Base-by-base conservation (phyloP, 495 filamentous ascomycete genomes). In the Daldinia bambusicola region DNA sequence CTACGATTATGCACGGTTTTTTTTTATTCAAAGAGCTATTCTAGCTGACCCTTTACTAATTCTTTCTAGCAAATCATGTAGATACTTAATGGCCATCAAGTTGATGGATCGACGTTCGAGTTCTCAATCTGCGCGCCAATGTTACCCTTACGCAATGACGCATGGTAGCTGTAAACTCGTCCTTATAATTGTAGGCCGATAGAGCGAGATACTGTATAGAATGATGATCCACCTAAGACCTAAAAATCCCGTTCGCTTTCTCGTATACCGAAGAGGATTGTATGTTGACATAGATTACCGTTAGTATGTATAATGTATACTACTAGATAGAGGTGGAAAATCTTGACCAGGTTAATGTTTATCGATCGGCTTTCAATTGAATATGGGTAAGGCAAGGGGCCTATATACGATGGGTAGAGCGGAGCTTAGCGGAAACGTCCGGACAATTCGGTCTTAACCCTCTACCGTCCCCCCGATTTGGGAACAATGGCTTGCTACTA, bases 401-500 rank as follows among this genome's bases (percentile, higher is more conserved):
- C 6, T 22, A 48, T 22, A 48, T 48, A 48, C 43, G 43, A 22
- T 2, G 43, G 41, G n/a, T 45, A 45, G 7, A n/a, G 16, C 8
- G 43, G 18, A 22, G 43, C 43, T 12, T 22, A 48, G 16, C 16
- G 1, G 16, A 38, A 9, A 9, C 10, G 20, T 48, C 43, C 43
- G 43, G 43, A 48, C 43, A 48, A 48, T 22, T 48, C 43, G 43
- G 43, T 48, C n/a, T 48, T 48, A 48, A 18, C 16, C 41, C 43
- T 48, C 41, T 20, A 45, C 41, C 41, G 41, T 45, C 43, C 8
- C 20, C 43, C 43, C n/a, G 43, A 48, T 8, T 48, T 22, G 18
- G 8, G 16, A 48, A 48, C 7, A 18, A 2, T 22, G 43, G 43
- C 10, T 48, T 13, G 14, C 5, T 48, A 22, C 8, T 48, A 20